phyloP scores from a whole-genome alignment of 139 green algal species.

The Volvox africanus region DNA sequence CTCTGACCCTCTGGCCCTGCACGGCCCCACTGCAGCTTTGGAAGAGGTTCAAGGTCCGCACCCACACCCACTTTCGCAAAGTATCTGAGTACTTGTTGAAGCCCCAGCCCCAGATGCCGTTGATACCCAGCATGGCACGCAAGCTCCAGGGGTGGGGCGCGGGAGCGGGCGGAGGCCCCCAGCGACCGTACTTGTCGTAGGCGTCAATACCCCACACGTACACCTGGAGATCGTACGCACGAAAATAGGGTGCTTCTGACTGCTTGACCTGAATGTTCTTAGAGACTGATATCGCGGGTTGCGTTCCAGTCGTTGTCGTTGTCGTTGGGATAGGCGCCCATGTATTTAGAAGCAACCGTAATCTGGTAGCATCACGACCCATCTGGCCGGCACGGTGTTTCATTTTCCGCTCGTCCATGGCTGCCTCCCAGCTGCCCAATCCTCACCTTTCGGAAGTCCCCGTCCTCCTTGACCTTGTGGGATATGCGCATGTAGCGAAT shows the following conservation, averaged over 20 bases:
- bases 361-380: no score
- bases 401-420: no score
- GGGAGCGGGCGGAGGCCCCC: slow-evolving; percentile 40
- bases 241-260: background rate
- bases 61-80: background rate
- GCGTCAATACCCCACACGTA: slow-evolving; percentile 30
- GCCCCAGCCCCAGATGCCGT: slow-evolving; percentile 61
- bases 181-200: slow-evolving; percentile 47
- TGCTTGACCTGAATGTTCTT: background rate
- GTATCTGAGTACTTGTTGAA: slow-evolving; percentile 33
- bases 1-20: no score
- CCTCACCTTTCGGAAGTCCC: slow-evolving; percentile 41
- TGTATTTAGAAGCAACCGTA: no score
- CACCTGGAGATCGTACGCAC: no score
- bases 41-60: background rate
- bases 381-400: no score
- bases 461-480: slow-evolving; percentile 45
- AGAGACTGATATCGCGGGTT: background rate
- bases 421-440: background rate
- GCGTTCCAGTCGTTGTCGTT: background rate
- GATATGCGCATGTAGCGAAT: slow-evolving; percentile 17
- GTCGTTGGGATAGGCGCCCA: no score
- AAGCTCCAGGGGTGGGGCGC: slow-evolving; percentile 4
- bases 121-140: slow-evolving; percentile 44
- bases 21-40: no score